Evolutionary conservation across 1,284 basidiomycete species (phyloP), one percentile per base, ranked within the genome.

Genomic region (Abortiporus biennis): DNA sequence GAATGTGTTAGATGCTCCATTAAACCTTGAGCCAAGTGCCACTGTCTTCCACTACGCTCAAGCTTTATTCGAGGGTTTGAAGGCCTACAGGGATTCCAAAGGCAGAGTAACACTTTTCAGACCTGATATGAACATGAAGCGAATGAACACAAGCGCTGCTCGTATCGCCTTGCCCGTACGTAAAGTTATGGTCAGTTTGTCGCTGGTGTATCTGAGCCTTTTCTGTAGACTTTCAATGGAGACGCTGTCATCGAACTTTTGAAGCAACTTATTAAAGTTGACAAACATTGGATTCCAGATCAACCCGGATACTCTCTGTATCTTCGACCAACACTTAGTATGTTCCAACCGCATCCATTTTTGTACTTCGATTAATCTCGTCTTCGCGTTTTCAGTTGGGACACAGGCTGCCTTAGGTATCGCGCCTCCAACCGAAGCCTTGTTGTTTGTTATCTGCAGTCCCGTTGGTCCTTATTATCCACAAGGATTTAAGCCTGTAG

Each of bases 41-140:
- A 90, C 89, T 47, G 92, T 96, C 24, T 74, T 99, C 50, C 95
- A 99, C 65, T 99, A 99, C 66, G 94, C 93, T 0, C 85, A 88
- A 54, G 78, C 80, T 22, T 59, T 90, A 42, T 99, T 99, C 56
- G 95, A 99, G 62, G 95, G 95, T 19, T 80, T 97, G 77, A 99
- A 99, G 63, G 95, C 94, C 0, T 99, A 98, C 69, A 75, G 85
- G 44, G 83, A 88, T 51, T 67, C 78, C 39, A 70, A 83, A 36
- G 93, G 89, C 17, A 80, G 77, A 39, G 78, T 96, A 11, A 82
- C 90, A 11, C 67, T 99, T 47, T 99, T 99, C 76, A 74, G 96
- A 40, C 96, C 96, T 1, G 92, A 99, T 61, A 95, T 94, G 85
- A 99, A 99, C 71, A 98, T 99, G 94, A 80, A 80, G 61, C 79